A percentile compares a stretch with the other conserved stretches of the same genome.
Evolutionary conservation across 768 basidiomycete species (phyloP).

Genomic region (Leccinum arenicola): DNA sequence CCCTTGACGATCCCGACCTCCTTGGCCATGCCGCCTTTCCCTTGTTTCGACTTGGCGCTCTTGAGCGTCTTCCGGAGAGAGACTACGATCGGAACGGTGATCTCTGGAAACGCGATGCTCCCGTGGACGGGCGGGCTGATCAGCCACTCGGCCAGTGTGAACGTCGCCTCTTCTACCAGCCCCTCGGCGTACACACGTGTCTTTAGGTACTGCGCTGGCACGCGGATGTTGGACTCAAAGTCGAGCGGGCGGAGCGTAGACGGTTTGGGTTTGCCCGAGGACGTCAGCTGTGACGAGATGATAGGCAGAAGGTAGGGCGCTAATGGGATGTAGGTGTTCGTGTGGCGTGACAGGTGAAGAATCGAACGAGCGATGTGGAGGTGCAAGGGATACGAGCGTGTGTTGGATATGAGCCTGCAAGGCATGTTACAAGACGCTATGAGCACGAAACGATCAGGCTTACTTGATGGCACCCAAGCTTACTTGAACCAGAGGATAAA

Average conservation of each 20-base stretch:
- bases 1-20: conserved; percentile 65
- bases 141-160: conserved; percentile 81
- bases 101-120: conserved; percentile 92
- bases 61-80: conserved; percentile 75
- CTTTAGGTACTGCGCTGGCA: conserved; percentile 83
- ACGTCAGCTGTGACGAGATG: conserved; percentile 68
- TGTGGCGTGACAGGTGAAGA: conserved; percentile 80
- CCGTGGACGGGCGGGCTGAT: conserved; percentile 66
- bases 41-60: conserved; percentile 42
- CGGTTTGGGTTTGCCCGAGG: conserved; percentile 71
- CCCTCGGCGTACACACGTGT: conserved; percentile 85
- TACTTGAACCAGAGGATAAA: conserved; percentile 95
- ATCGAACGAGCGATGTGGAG: conserved; percentile 89
- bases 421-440: not conserved
- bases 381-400: conserved; percentile 93
- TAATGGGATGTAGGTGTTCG: conserved; percentile 82
- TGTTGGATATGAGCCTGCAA: conserved; percentile 79
- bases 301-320: conserved; percentile 86
- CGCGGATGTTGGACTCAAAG: conserved; percentile 81
- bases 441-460: conserved; percentile 21
- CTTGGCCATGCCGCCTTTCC: conserved; percentile 40
- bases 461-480: conserved; percentile 91
- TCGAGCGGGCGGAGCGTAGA: conserved; percentile 88
- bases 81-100: conserved; percentile 74
- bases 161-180: conserved; percentile 77